These are phyloP conservation scores for Cladosporium sp. DNA, from an alignment of 2,329 filamentous ascomycete species.

Conservation along the genomic window DNA sequence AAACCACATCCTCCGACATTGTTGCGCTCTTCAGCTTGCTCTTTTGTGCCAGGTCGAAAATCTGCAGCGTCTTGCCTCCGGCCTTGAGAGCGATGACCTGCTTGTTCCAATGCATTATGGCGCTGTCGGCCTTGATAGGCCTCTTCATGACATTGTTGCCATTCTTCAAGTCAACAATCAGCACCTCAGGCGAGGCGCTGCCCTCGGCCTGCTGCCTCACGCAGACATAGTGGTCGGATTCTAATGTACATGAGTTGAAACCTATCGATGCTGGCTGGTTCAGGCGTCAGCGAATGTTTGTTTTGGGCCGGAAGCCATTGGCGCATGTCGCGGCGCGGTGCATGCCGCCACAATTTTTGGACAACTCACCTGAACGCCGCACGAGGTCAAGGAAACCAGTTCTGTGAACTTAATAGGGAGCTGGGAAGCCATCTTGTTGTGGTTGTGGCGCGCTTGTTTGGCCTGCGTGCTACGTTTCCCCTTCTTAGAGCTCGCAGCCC, in stretches of 20 bases:
- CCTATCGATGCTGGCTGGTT: constrained; percentile 66
- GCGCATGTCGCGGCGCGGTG: neutral
- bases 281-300: constrained; percentile 20
- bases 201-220: constrained; percentile 91
- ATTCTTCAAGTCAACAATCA: constrained; percentile 98
- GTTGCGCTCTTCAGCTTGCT: constrained; percentile 94
- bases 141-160: constrained; percentile 91
- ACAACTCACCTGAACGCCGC: constrained; percentile 45
- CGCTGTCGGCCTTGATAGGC: constrained; percentile 98
- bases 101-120: constrained; percentile 97
- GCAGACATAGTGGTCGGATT: constrained; percentile 96
- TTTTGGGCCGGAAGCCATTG: neutral
- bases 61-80: constrained; percentile 89
- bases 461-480: constrained; percentile 13
- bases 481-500: constrained; percentile 10
- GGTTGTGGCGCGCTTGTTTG: constrained; percentile 19
- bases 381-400: constrained; percentile 63
- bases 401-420: constrained; percentile 92
- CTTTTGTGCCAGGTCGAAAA: constrained; percentile 92
- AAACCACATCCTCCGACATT: constrained; percentile 96
- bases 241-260: constrained; percentile 90
- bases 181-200: constrained; percentile 81
- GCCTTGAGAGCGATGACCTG: constrained; percentile 97
- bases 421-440: constrained; percentile 53
- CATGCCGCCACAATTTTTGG: neutral